Evolutionary conservation across 768 basidiomycete species (phyloP), one percentile per base, ranked within the genome.

Genomic region (Boletus coccyginus): DNA sequence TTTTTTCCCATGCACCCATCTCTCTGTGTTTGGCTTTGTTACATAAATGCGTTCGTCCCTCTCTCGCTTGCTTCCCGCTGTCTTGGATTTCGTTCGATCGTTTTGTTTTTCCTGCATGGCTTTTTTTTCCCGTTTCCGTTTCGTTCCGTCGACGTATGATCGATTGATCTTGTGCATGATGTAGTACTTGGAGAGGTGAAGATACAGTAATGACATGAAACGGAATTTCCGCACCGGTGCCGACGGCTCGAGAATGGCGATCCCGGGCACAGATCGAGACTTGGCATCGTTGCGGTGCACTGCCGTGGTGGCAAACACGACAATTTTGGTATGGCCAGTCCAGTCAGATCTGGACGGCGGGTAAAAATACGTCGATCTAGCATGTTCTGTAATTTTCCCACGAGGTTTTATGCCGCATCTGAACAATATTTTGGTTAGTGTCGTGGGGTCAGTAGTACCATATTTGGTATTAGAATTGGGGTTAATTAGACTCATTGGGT

Each of bases 21-120:
- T 13, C 10, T 4, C 5, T n/a, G 16, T 11, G 7, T 16, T 10
- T 40, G 29, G 1, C 39, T 47, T 2, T n/a, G 3, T n/a, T 3
- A 35, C 14, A 27, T 27, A 27, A 27, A 27, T 29, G 3, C 12
- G 24, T 17, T 11, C 12, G 7, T 31, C 29, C 17, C 10, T 21
- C 10, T 40, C 19, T 10, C 16, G 43, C 24, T 52, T 44, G 43
- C 54, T 46, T 27, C 16, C 3, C 19, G 48, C 36, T 52, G 43
- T 51, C 58, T 58, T 50, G 48, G 48, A 35, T 50, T 36, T 40
- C 21, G 39, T 41, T 24, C 33, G 32, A 19, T 50, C 24, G 44
- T 51, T 39, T 10, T 29, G 42, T 35, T 21, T 21, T 21, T 42
- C 46, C 9, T 35, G n/a, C 33, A 43, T 49, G 32, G n/a, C 24